Evolutionary conservation across 2,329 filamentous ascomycete genomes (phyloP), one percentile per base, ranked within the genome.

Genomic region (Harringtonia lauricola): DNA sequence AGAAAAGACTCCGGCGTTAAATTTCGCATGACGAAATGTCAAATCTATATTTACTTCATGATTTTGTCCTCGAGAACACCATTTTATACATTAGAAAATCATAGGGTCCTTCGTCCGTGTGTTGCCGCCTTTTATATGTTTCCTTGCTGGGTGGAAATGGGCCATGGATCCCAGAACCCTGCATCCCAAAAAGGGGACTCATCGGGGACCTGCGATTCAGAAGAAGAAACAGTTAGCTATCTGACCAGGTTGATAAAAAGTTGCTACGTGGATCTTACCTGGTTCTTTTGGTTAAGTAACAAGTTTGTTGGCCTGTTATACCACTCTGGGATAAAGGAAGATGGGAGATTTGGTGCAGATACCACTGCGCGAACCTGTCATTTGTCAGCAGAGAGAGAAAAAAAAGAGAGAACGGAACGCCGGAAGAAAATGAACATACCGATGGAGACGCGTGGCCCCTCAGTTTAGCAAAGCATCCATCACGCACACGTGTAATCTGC

Each of bases 401-500:
- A 15, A 24, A 31, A 24, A 34, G 14, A 18, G 14, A 6, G 13
- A 26, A 10, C 13, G 8, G 12, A 17, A 29, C 6, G n/a, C 13
- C 5, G 8, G n/a, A 24, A 30, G 2, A 13, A 13, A 18, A 19
- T 18, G 13, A 14, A 46, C 49, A 3, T 28, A 51, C 46, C 8
- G 41, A 44, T 5, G 45, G 39, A 13, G 45, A 48, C 3, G 37
- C 36, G 37, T 49, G 48, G 2, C 43, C 37, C 13, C 36, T 40
- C 8, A 54, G 36, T 8, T 42, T 45, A 15, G 48, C 42, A 30
- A 49, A 24, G 38, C 52, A 53, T 3, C 38, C 39, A 17, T 52
- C 49, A 36, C 51, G 43, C 21, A 52, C 48, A 17, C 47, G 50
- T 2, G 40, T n/a, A 4, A 54, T 42, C 17, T 51, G 50, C 2